Conservation (phyloP, 1,284 basidiomycete genomes). For the Meira miltonrushii region DNA sequence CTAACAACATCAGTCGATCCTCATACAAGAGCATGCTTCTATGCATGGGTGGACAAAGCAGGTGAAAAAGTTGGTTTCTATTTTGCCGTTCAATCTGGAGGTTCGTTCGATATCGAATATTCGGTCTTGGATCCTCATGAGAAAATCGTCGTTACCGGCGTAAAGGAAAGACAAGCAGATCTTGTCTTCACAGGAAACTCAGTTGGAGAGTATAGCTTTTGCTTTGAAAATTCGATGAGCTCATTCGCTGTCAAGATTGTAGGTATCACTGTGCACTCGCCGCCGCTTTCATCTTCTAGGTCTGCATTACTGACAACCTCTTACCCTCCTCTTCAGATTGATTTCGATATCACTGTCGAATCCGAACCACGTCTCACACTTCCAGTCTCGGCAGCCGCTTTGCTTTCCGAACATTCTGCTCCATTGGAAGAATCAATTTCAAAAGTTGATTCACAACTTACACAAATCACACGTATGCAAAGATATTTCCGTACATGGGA, state of each 20-base stretch:
- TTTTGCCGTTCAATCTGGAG: slow-evolving; percentile 83
- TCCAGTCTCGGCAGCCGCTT: slow-evolving; percentile 32
- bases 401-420: slow-evolving; percentile 43
- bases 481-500: slow-evolving; percentile 49
- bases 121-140: slow-evolving; percentile 83
- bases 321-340: slow-evolving; percentile 20
- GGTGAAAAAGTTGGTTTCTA: slow-evolving; percentile 79
- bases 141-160: slow-evolving; percentile 76
- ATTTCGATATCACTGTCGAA: slow-evolving; percentile 53
- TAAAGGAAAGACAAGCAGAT: slow-evolving; percentile 87
- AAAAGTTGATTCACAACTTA: slow-evolving; percentile 33
- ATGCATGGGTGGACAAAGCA: slow-evolving; percentile 89
- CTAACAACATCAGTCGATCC: slow-evolving; percentile 79
- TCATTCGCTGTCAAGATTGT: slow-evolving; percentile 42
- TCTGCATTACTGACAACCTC: not conserved
- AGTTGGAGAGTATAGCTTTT: slow-evolving; percentile 93
- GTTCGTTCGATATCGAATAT: slow-evolving; percentile 94
- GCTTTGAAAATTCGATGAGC: slow-evolving; percentile 80
- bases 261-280: too few relatives aligned
- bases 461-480: slow-evolving; percentile 38
- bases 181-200: slow-evolving; percentile 92
- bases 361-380: slow-evolving; percentile 45
- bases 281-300: not conserved
- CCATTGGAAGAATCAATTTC: slow-evolving; percentile 45
- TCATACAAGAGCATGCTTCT: slow-evolving; percentile 87